Conservation (phyloP, 2,329 filamentous ascomycete genomes). For the Sphaerulina musiva region DNA sequence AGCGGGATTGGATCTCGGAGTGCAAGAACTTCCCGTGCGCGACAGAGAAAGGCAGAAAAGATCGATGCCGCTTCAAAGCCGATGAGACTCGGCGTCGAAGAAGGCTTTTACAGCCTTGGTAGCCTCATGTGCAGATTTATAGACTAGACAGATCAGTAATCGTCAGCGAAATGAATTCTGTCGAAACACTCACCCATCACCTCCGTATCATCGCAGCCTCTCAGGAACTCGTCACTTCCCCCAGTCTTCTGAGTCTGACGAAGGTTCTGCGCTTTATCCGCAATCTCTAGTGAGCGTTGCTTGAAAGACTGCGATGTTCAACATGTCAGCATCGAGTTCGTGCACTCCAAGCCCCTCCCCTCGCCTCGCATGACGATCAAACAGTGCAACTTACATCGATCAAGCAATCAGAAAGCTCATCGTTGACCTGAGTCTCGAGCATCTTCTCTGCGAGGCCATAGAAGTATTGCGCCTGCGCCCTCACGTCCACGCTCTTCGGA, state of each 20-base stretch:
- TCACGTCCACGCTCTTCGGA: constrained; percentile 74
- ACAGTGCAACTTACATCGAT: too few species aligned
- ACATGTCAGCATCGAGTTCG: neutral
- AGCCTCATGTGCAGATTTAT: neutral
- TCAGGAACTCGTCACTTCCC: constrained; percentile 64
- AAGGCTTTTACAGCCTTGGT: neutral
- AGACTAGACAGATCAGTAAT: neutral
- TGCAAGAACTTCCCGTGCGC: too few species aligned
- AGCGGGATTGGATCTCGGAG: too few species aligned
- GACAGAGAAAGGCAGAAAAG: neutral
- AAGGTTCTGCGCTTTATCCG: constrained; percentile 81
- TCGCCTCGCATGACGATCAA: too few species aligned
- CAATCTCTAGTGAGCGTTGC: constrained; percentile 70
- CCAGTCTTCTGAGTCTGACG: constrained; percentile 37
- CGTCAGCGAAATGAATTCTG: neutral
- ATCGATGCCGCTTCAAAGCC: neutral
- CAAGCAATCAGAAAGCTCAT: constrained; percentile 39
- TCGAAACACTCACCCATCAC: constrained; percentile 42
- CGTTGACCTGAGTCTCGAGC: constrained; percentile 72
- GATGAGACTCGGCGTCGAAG: neutral
- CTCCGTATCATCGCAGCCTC: constrained; percentile 86
- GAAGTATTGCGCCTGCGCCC: constrained; percentile 78
- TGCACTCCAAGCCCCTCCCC: too few species aligned
- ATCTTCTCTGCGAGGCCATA: constrained; percentile 80
- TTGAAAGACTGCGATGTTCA: constrained; percentile 62